Base-by-base conservation (phyloP, 1,284 basidiomycete genomes). In the Jaminaea rosea region DNA sequence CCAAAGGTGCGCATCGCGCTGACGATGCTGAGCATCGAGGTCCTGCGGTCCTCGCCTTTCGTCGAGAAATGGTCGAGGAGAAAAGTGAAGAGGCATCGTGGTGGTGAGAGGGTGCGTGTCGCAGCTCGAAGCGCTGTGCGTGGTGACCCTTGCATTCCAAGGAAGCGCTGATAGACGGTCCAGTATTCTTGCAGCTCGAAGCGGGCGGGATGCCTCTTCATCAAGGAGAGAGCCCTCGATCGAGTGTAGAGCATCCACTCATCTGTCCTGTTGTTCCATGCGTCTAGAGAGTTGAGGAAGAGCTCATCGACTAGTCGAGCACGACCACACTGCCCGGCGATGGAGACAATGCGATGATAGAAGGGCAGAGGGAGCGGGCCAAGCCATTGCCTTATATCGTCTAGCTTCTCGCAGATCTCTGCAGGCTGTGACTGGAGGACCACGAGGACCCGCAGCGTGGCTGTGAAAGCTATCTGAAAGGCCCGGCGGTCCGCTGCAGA, bases 201-300 rank as follows among this genome's bases (percentile, higher is more conserved):
- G 27, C 54, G 52, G 13, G 49, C 45, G 8, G 46, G 46, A 0
- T 56, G 36, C 7, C 50, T 46, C 24, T 37, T 36, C 10, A 46
- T 24, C 8, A 34, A 17, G 23, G 49, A 47, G 4, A 59, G 52
- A 6, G 57, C 57, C 0, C 56, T 45, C 3, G 58, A 27, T n/a
- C 49, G 48, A 26, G 56, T 50, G 24, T 62, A 55, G 6, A 62
- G 52, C n/a, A 62, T 46, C 50, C 56, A 55, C 13, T 50, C 54
- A 19, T 62, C 59, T 3, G 49, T 42, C 15, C 32, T 47, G 23
- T 52, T 50, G 27, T 42, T 37, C n/a, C 56, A 54, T 26, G 59
- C 49, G 5, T 34, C 24, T 13, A 44, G 52, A 1, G 54, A 50
- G 1, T 59, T 42, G 11, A 48, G 19, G 42, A 51, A 55, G 19